Conservation (phyloP, 495 filamentous ascomycete genomes). For the Neurospora sp. region DNA sequence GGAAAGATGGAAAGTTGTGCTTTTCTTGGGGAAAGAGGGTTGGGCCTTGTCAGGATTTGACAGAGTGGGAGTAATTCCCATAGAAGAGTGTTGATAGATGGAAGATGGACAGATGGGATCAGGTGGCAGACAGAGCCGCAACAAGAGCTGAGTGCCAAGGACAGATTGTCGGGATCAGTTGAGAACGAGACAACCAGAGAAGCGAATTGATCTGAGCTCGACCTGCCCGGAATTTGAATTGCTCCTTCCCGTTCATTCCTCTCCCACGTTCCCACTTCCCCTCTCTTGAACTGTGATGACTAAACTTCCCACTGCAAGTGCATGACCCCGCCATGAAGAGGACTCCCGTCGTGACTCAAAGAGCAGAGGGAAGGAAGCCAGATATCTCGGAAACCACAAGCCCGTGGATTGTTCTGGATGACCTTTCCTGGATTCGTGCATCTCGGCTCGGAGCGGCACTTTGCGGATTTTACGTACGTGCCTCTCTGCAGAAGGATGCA, state of each 20-base stretch:
- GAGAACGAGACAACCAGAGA: not conserved
- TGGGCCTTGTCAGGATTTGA: not conserved
- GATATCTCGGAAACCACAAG: not conserved
- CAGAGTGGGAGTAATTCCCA: not conserved
- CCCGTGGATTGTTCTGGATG: not conserved
- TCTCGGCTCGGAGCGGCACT: not conserved
- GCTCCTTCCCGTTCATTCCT: not conserved
- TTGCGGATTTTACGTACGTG: not conserved
- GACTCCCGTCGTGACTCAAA: not conserved
- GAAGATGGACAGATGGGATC: not conserved
- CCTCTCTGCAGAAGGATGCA: not conserved
- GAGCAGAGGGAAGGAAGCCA: no score
- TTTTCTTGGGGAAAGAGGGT: not conserved
- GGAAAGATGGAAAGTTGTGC: not conserved
- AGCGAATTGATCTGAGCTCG: not conserved
- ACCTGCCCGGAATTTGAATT: not conserved
- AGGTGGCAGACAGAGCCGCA: not conserved
- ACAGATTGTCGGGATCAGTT: no score
- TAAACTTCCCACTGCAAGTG: not conserved
- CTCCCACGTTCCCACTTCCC: no score
- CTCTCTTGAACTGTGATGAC: not conserved
- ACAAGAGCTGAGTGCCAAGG: no score
- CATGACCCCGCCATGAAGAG: not conserved
- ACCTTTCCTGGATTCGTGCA: not conserved
- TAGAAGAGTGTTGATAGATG: not conserved